Evolutionary conservation across 176 grass and related monocot species (phyloP), one percentile per base, ranked within the genome.

Genomic region (Phoenix dactylifera): DNA sequence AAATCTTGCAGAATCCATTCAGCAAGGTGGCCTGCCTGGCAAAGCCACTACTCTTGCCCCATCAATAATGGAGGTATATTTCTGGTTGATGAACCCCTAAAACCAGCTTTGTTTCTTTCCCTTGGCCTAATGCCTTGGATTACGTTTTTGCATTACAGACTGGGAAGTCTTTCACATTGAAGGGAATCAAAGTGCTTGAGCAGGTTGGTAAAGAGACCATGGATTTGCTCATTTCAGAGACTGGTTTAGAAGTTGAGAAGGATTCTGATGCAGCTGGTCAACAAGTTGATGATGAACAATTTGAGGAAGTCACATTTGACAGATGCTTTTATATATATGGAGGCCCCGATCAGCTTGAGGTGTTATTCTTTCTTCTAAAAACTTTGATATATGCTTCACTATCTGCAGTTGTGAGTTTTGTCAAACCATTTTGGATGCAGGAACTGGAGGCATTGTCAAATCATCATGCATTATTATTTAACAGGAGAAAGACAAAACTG

Each of bases 301-400:
- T 85, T 70, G 93, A 98, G 83, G 93, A 98, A 70, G 76, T 79
- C 15, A 92, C 93, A 63, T 98, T 98, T 35, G 93, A 98, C 50
- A 78, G 93, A 78, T 98, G 87, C 74, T 98, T 98, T 71, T 98
- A 92, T 63, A 98, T 98, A 67, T 98, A 98, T 80, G 93, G 93
- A 52, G 93, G 93, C 30, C 93, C 93, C 71, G 93, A 98, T 85
- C 87, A 92, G 52, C 78, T 98, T 16, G 87, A 98, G 87, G 90
- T 90, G 52, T 14, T 51, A 18, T 49, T 75, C 65, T 19, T 69
- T 18, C 76, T 86, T 86, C 53, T 16, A n/a, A 50, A 66, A 39
- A 39, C 26, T 12, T 44, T 12, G 35, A 44, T 44, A 44, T 1
- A 12, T 44, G 9, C 10, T 10, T 9, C 12, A 44, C 9, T 3